Evolutionary conservation across 768 basidiomycete species (phyloP).

Genomic region (Tremella yokohamensis): DNA sequence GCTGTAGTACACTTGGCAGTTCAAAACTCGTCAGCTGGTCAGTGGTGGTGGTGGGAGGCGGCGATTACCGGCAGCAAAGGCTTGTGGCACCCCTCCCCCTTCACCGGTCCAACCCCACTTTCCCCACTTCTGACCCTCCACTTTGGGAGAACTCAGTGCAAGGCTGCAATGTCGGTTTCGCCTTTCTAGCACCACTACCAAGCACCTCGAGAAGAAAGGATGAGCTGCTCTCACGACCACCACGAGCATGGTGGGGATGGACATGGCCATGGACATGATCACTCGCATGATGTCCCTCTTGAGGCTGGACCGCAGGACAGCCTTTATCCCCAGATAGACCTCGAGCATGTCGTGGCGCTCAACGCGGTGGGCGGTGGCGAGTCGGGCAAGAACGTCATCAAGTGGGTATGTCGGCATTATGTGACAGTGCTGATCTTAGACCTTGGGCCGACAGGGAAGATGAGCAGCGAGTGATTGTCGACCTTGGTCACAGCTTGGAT

Average conservation of each 20-base stretch:
- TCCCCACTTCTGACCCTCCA: no score
- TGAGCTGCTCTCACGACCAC: constrained; percentile 19
- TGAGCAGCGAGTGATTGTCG: constrained; percentile 61
- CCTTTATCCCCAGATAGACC: constrained; percentile 71
- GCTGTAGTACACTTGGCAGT: neutral
- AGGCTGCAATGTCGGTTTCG: neutral
- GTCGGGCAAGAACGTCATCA: constrained; percentile 62
- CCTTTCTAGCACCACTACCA: neutral
- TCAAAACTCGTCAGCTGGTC: neutral
- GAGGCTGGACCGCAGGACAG: constrained; percentile 51
- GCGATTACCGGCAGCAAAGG: no score
- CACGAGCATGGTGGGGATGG: constrained; percentile 27
- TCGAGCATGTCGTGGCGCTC: constrained; percentile 71
- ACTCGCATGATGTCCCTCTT: constrained; percentile 49
- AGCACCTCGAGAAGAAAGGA: neutral
- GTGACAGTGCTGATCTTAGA: neutral
- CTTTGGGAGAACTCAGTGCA: no score
- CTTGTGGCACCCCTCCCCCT: neutral
- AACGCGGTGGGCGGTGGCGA: constrained; percentile 59
- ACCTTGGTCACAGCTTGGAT: neutral
- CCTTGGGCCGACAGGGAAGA: constrained; percentile 70
- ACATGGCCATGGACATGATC: constrained; percentile 48
- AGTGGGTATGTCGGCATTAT: constrained; percentile 50
- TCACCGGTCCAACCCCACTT: neutral
- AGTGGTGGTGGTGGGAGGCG: no score